A percentile compares a stretch with the other conserved stretches of the same genome.
phyloP scores from a whole-genome alignment of 805 yeast genomes.

The Kazachstania martiniae region DNA sequence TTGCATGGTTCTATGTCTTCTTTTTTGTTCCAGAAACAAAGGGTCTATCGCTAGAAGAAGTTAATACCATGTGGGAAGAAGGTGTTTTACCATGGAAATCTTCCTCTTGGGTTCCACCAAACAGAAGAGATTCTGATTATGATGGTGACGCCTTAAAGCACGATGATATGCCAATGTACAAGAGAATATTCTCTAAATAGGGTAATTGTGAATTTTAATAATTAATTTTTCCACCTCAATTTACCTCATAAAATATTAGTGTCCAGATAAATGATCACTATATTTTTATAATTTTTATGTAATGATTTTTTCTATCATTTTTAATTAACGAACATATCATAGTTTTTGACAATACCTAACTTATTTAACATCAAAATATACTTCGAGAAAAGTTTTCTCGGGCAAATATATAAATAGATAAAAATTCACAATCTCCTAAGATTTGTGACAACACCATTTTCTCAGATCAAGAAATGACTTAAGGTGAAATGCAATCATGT shows the following conservation, averaged over 20 bases:
- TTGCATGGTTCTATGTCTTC: slow-evolving; percentile 49
- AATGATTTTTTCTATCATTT: too few relatives aligned
- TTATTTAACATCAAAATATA: too few relatives aligned
- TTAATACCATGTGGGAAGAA: slow-evolving; percentile 44
- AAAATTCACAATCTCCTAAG: too few relatives aligned
- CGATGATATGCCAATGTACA: slow-evolving; percentile 10
- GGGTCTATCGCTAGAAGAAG: slow-evolving; percentile 71
- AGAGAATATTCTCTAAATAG: slow-evolving; percentile 4
- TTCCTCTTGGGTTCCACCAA: slow-evolving; percentile 37
- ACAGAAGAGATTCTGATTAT: slow-evolving; percentile 14
- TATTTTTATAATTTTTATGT: too few relatives aligned
- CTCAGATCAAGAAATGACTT: too few relatives aligned
- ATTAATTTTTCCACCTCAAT: neutral
- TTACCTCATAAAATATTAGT: neutral
- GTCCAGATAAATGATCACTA: too few relatives aligned
- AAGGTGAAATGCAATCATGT: too few relatives aligned
- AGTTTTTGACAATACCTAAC: too few relatives aligned
- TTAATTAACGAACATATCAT: too few relatives aligned
- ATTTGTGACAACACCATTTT: too few relatives aligned
- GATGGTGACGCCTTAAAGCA: slow-evolving; percentile 7
- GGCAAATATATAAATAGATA: too few relatives aligned
- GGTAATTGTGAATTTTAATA: neutral
- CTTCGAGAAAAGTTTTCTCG: too few relatives aligned
- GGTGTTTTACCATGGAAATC: slow-evolving; percentile 33
- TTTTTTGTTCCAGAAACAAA: slow-evolving; percentile 65